Percentiles rank a stretch among this genome's conserved stretches.
phyloP scores from a whole-genome alignment of 2,329 filamentous ascomycete genomes.

The Xylariaceae sp. region DNA sequence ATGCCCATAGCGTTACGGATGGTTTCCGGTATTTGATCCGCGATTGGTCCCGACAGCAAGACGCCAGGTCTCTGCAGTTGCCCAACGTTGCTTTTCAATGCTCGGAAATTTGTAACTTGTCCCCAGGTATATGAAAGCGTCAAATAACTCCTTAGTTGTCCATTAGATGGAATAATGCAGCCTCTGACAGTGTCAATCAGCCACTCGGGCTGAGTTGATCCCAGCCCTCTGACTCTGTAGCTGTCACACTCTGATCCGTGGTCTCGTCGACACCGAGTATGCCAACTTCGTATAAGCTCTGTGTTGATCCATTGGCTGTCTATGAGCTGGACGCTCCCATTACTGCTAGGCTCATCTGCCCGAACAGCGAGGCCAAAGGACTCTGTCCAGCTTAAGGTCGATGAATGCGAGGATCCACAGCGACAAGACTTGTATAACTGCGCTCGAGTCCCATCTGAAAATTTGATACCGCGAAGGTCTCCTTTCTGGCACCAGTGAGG shows the following conservation, averaged over 20 bases:
- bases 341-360: no score
- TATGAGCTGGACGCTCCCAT: no score
- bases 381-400: no score
- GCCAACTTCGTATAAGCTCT: background rate
- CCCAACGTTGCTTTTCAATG: background rate
- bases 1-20: background rate
- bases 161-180: background rate
- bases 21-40: background rate
- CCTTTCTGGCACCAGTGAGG: no score
- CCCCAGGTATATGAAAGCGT: constrained; percentile 6
- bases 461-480: no score
- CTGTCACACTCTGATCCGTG: background rate
- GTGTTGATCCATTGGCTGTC: constrained; percentile 7
- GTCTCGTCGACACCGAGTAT: background rate
- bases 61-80: background rate
- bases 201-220: background rate
- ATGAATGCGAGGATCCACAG: no score
- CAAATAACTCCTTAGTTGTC: background rate
- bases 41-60: background rate
- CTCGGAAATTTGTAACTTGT: background rate
- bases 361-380: no score
- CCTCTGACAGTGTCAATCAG: constrained; percentile 2
- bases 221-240: background rate
- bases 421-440: no score
- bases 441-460: no score